Percentiles rank a stretch among this genome's conserved stretches.
Conservation (phyloP, 345 rosid genomes). For the Acer yangbiense region DNA sequence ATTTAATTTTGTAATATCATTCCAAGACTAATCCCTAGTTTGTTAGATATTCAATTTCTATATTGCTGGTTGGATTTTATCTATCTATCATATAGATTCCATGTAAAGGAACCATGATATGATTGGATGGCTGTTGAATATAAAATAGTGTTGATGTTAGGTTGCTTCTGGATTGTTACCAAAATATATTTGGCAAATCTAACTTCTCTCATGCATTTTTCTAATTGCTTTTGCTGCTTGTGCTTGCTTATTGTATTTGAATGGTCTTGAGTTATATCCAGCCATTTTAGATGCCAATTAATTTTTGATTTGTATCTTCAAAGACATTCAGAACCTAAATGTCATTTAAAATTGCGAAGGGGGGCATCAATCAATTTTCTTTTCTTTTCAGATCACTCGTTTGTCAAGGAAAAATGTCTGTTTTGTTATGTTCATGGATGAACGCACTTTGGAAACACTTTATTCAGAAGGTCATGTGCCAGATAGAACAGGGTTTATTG, state of each 20-base stretch:
- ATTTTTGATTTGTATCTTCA: background rate
- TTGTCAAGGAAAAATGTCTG: constrained; percentile 92
- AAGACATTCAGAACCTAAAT: background rate
- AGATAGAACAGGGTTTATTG: constrained; percentile 82
- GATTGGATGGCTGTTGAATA: background rate
- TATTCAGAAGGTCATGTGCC: constrained; percentile 74
- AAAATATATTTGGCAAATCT: background rate
- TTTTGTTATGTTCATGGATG: constrained; percentile 96
- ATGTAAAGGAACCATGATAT: background rate
- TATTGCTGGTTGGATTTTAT: background rate
- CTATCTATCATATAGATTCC: background rate
- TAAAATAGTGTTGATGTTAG: background rate
- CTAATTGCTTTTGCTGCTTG: background rate
- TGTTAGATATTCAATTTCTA: background rate
- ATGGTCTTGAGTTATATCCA: background rate
- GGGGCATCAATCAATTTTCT: constrained; percentile 11
- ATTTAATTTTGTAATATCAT: background rate
- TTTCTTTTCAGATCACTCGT: constrained; percentile 69
- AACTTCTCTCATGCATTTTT: background rate
- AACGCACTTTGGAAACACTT: constrained; percentile 69
- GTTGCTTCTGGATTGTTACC: background rate
- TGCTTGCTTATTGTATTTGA: background rate
- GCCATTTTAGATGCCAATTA: background rate
- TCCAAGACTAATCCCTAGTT: background rate
- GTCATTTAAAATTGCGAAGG: background rate